Evolutionary conservation across 2,329 filamentous ascomycete species (phyloP).

Genomic region (Clarireedia hainanense): DNA sequence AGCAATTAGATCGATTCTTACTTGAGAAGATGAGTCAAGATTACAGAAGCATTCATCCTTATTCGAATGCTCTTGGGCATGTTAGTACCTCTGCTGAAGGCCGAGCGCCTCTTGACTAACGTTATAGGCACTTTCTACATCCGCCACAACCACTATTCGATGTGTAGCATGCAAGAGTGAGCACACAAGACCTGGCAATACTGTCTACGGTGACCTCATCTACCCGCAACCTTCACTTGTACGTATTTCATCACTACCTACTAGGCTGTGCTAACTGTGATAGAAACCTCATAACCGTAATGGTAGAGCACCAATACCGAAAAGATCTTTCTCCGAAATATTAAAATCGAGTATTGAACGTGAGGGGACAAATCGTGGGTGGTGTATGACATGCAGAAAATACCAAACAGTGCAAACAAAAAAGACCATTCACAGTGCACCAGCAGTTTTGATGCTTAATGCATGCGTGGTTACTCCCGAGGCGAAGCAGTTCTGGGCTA

Average conservation of each 20-base stretch:
- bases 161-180: conserved; percentile 87
- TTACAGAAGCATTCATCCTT: conserved; percentile 58
- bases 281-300: conserved; percentile 43
- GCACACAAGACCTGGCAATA: conserved; percentile 69
- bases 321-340: conserved; percentile 75
- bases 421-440: conserved; percentile 75
- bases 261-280: conserved; percentile 11
- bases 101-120: conserved; percentile 19
- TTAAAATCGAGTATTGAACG: conserved; percentile 89
- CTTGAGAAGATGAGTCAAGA: conserved; percentile 74
- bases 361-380: conserved; percentile 81
- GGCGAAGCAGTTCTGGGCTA: conserved; percentile 76
- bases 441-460: conserved; percentile 83
- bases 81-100: conserved; percentile 30
- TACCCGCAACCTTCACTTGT: conserved; percentile 50
- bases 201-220: conserved; percentile 76
- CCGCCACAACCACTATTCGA: conserved; percentile 64
- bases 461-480: conserved; percentile 66
- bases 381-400: conserved; percentile 84
- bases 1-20: conserved; percentile 78
- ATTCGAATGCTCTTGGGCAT: conserved; percentile 61
- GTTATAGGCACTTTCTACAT: conserved; percentile 54
- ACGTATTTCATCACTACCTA: conserved; percentile 5
- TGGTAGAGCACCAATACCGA: conserved; percentile 43
- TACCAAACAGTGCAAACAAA: conserved; percentile 83